Conservation (phyloP, 176 grass and related monocot species). For the Paspalum vaginatum region DNA sequence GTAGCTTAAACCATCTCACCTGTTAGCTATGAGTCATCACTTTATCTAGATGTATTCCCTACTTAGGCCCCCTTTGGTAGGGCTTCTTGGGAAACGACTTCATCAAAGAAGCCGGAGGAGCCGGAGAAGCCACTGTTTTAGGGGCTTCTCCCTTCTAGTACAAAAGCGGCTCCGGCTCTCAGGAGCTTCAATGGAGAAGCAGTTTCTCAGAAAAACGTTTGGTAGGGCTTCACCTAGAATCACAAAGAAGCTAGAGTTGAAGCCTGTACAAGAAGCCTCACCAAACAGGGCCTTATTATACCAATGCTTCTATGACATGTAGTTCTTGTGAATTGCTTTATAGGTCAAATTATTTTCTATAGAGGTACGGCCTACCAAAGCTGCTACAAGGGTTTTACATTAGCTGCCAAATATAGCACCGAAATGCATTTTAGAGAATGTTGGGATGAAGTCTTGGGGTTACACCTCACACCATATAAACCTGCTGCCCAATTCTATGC, state of each 20-base stretch:
- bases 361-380: neutral
- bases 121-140: too few species aligned
- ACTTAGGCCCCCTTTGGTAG: too few species aligned
- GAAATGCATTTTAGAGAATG: neutral
- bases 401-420: constrained; percentile 11
- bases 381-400: neutral
- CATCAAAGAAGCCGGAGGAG: too few species aligned
- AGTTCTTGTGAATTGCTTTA: neutral
- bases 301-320: neutral
- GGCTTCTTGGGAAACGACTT: too few species aligned
- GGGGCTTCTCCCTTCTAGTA: too few species aligned
- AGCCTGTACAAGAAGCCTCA: too few species aligned
- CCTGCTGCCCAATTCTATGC: neutral
- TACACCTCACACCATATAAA: neutral
- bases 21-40: constrained; percentile 7
- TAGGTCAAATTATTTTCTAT: constrained; percentile 12
- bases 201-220: too few species aligned
- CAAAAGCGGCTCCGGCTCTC: too few species aligned
- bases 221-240: too few species aligned
- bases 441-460: neutral
- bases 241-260: too few species aligned
- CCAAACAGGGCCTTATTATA: too few species aligned
- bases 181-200: too few species aligned
- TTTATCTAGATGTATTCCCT: neutral
- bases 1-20: neutral